Evolutionary conservation across 345 rosid species (phyloP), one percentile per base, ranked within the genome.

Genomic region (Populus davidiana): DNA sequence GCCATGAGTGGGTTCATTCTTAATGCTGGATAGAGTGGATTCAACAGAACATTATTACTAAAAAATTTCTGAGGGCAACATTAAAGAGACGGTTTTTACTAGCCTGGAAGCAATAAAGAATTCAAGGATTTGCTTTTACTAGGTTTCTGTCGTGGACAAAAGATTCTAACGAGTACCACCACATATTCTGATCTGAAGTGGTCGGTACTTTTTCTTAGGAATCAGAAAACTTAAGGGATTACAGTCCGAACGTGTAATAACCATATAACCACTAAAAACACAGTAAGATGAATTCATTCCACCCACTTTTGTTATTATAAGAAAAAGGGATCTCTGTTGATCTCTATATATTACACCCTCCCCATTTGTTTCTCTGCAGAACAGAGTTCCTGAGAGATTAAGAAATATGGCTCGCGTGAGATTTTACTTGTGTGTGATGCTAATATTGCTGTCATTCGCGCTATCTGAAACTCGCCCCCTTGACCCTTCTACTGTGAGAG

Each of bases 301-400:
- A n/a, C 70, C 80, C 80, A 84, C 74, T 75, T 54, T 16, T 27
- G 67, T 33, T 39, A 74, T 69, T 66, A 77, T 69, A 80, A 44
- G 49, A 50, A 49, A 56, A 63, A 21, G 8, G n/a, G 2, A 17
- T 12, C 38, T 50, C 21, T 12, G 10, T 13, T 41, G 10, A 54
- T 43, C 73, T 33, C 16, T 68, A 35, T 79, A 47, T 74, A 79
- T 59, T 38, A 56, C 59, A 63, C 11, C 47, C 54, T 18, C 54
- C 21, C 31, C 29, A 31, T 47, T 11, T 61, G 41, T 62, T 62
- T 36, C 64, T 69, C 36, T 50, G 18, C 44, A 44, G 50, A 50
- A 16, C 25, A n/a, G 13, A 56, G 47, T 61, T 17, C 41, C 25
- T 59, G 61, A 67, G 73, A 72, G 33, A 12, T 44, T 50, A 47